A percentile compares a stretch with the other conserved stretches of the same genome.
Conservation (phyloP, 1,284 basidiomycete species). For the Rhodofomes roseus region DNA sequence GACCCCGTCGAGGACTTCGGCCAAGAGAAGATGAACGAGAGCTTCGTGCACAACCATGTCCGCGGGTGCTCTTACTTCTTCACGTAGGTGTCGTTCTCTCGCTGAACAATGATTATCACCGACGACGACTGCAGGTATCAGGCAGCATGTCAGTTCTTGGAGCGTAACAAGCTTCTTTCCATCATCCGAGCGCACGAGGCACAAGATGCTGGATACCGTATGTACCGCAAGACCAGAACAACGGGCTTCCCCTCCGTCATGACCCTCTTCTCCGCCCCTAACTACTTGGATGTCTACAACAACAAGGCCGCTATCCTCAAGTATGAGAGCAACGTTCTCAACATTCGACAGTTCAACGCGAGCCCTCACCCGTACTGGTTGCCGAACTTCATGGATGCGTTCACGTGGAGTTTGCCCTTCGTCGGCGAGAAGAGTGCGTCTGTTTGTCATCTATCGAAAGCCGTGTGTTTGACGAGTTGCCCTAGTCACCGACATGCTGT, state of each 20-base stretch:
- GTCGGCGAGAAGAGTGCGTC: constrained; percentile 93
- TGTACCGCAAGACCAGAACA: constrained; percentile 96
- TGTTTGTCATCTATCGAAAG: constrained; percentile 2
- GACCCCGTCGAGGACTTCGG: constrained; percentile 95
- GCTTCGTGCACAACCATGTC: constrained; percentile 91
- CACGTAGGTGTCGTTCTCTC: constrained; percentile 53
- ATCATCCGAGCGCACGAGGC: constrained; percentile 96
- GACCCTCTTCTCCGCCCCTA: constrained; percentile 95
- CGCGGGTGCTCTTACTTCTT: constrained; percentile 97
- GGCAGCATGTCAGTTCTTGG: constrained; percentile 91
- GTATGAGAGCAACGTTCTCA: constrained; percentile 96
- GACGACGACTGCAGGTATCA: constrained; percentile 60
- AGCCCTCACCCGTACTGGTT: constrained; percentile 94
- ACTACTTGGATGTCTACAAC: constrained; percentile 95
- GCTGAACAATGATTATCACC: neutral
- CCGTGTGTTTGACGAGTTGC: neutral
- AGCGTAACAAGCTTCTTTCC: constrained; percentile 90
- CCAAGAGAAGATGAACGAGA: constrained; percentile 82
- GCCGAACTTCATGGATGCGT: constrained; percentile 99
- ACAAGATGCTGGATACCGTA: constrained; percentile 95
- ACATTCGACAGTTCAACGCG: constrained; percentile 94
- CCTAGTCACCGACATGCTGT: constrained; percentile 92
- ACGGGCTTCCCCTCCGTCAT: constrained; percentile 93
- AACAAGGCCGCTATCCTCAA: constrained; percentile 97
- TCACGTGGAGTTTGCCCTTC: constrained; percentile 98